These are phyloP conservation scores for Glaciozyma martinii DNA, from an alignment of 768 basidiomycete genomes.

Conservation along the genomic window DNA sequence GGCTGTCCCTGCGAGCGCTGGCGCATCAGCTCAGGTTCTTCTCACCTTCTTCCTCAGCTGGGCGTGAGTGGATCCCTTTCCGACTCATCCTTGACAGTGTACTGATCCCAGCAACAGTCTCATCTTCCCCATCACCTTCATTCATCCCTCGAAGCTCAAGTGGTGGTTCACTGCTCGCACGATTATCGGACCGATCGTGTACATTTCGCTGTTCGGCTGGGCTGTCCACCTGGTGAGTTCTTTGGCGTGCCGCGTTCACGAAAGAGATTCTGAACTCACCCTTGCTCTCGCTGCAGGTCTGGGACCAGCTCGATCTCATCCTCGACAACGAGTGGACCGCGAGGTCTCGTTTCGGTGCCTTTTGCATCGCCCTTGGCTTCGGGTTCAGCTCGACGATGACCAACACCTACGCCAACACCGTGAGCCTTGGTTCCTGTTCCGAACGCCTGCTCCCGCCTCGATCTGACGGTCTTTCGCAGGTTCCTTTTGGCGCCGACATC, in stretches of 20 bases:
- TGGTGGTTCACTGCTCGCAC: background rate
- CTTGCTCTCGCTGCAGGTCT: too few relatives aligned
- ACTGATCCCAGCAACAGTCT: background rate
- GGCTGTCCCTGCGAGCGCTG: background rate
- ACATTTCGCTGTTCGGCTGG: background rate
- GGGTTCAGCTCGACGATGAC: background rate
- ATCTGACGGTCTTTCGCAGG: too few relatives aligned
- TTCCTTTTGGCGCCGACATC: background rate
- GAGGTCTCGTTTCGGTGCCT: background rate
- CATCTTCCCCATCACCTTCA: background rate
- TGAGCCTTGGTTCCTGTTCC: too few relatives aligned
- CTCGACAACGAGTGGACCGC: slow-evolving; percentile 1
- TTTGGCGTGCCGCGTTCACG: background rate
- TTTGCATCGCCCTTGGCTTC: background rate
- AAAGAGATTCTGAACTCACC: background rate
- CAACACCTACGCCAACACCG: background rate
- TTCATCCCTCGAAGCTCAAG: background rate
- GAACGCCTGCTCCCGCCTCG: too few relatives aligned
- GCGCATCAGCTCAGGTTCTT: background rate
- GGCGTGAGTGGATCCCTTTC: background rate
- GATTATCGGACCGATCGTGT: background rate
- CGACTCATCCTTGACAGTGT: too few relatives aligned
- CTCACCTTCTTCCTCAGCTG: background rate
- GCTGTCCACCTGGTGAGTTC: background rate
- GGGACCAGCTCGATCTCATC: background rate